Base-by-base conservation (phyloP, 2,329 filamentous ascomycete species). In the Botryotinia convoluta region DNA sequence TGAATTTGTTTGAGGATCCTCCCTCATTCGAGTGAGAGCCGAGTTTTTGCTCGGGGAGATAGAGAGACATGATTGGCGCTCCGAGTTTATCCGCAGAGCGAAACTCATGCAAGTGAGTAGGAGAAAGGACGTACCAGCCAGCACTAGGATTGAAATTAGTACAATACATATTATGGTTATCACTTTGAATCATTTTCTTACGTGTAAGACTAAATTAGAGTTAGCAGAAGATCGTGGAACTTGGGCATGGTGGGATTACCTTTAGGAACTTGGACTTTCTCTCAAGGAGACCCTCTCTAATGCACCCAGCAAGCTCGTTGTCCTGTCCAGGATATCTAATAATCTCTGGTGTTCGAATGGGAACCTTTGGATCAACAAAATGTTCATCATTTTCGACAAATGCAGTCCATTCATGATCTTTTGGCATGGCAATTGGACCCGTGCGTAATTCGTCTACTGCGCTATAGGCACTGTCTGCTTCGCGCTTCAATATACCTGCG, bases 51-150 rank as follows among this genome's bases (percentile, higher is more conserved):
- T 98, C 96, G 10, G 93, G 93, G 42, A 99, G 88, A 81, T 96
- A 97, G 72, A 99, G 87, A 60, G 96, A 98, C 95, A 99, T 98
- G 81, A 98, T 90, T 0, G 96, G 96, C 57, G 93, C 91, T 83
- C 96, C 93, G 74, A 89, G 92, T 82, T 95, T 95, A 83, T 98
- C 95, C 77, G 94, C 94, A n/a, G 94, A 97, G 82, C 97, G 98
- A 88, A 98, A 99, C 83, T 99, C 96, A 84, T 99, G 96, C 35
- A 99, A 88, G 83, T 99, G 96, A 72, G 96, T 98, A 26, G 96
- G 93, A 78, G 96, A 97, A 77, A 99, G 86, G 65, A 98, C 94
- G 82, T 98, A 98, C 93, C 93, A 72, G 62, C 70, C 70, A 26
- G 70, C 37, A 54, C 70, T 72, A 68, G 51, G 48, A 48, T 39